Conservation (phyloP, 768 basidiomycete genomes). For the Mycena albidolilacea region DNA sequence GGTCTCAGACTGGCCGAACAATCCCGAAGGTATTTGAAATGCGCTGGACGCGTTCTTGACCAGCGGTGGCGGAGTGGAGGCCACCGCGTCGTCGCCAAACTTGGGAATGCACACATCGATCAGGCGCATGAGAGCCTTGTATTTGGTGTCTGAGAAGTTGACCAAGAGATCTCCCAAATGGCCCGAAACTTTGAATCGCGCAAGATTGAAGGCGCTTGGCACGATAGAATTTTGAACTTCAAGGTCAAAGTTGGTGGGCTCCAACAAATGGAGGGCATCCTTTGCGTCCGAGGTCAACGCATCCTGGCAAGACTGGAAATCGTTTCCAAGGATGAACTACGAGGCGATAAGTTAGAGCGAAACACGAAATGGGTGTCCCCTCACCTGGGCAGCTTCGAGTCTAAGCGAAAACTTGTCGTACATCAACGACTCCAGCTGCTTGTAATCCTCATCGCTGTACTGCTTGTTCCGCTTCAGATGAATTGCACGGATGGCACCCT, state of each 20-base stretch:
- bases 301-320: conserved; percentile 84
- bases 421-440: conserved; percentile 90
- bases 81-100: conserved; percentile 67
- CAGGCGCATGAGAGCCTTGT: conserved; percentile 92
- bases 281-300: conserved; percentile 75
- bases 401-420: conserved; percentile 91
- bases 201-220: conserved; percentile 83
- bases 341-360: conserved; percentile 55
- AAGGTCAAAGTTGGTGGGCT: conserved; percentile 92
- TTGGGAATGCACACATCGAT: conserved; percentile 93
- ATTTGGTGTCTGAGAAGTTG: conserved; percentile 93
- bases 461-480: conserved; percentile 87
- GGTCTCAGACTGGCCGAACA: conserved; percentile 67
- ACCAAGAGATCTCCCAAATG: conserved; percentile 89
- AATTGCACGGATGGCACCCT: conserved; percentile 82
- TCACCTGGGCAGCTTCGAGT: conserved; percentile 91
- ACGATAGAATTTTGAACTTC: conserved; percentile 95
- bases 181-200: conserved; percentile 92
- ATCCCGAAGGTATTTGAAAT: conserved; percentile 67
- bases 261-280: conserved; percentile 87
- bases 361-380: conserved; percentile 28
- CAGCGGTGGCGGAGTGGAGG: conserved; percentile 38
- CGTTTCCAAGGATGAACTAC: conserved; percentile 92
- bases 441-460: conserved; percentile 91
- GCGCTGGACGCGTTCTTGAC: conserved; percentile 47